Evolutionary conservation across 768 basidiomycete species (phyloP).

Genomic region (Lentinula edodes): DNA sequence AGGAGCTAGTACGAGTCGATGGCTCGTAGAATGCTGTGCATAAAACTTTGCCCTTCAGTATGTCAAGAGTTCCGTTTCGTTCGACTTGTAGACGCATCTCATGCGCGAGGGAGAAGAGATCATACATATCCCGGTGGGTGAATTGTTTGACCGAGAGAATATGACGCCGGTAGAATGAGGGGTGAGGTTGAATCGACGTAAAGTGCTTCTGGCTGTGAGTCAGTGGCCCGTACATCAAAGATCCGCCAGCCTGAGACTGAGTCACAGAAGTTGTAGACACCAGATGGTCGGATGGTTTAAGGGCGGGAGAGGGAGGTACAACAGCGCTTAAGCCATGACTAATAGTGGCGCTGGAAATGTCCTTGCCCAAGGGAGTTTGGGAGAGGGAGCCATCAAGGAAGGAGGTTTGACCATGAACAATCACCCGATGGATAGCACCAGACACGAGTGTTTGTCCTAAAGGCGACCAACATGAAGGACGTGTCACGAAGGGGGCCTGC

Average conservation of each 20-base stretch:
- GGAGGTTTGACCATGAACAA: conserved; percentile 83
- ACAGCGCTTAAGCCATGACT: conserved; percentile 27
- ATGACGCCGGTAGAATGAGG: conserved; percentile 89
- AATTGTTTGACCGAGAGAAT: conserved; percentile 95
- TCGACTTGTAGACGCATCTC: conserved; percentile 98
- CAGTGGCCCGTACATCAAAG: conserved; percentile 24
- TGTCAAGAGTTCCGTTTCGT: conserved; percentile 80
- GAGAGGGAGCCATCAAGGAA: conserved; percentile 82
- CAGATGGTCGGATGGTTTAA: conserved; percentile 16
- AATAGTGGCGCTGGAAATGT: conserved; percentile 61
- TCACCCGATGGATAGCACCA: conserved; percentile 85
- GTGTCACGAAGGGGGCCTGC: conserved; percentile 47
- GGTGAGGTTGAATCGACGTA: conserved; percentile 57
- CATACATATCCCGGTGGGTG: conserved; percentile 81
- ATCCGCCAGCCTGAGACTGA: conserved; percentile 13
- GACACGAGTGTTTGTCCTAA: conserved; percentile 54
- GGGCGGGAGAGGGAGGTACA: conserved; percentile 2
- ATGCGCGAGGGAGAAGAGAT: conserved; percentile 89
- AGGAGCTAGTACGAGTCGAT: conserved; percentile 90
- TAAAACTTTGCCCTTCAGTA: conserved; percentile 86
- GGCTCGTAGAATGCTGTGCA: conserved; percentile 96
- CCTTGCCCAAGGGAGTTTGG: conserved; percentile 55
- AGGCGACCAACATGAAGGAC: conserved; percentile 74
- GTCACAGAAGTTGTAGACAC: conserved; percentile 7
- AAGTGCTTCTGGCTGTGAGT: conserved; percentile 16